Conservation (phyloP, 768 basidiomycete species). For the Fomitopsis serialis region DNA sequence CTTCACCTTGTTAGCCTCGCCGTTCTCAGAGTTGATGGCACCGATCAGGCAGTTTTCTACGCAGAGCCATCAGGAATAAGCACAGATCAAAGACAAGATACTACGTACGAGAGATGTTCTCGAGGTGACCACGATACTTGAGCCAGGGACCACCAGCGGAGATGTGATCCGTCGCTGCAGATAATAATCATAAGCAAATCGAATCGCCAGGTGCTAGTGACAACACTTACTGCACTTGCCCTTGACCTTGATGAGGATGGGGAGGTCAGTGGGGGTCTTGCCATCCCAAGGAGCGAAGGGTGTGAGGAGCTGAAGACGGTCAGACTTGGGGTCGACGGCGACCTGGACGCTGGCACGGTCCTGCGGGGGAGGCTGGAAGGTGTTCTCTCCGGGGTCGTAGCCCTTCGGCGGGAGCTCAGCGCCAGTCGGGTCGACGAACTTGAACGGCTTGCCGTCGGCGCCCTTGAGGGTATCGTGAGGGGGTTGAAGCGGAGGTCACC, state of each 20-base stretch:
- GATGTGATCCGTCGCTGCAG: constrained; percentile 88
- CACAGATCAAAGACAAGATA: not conserved
- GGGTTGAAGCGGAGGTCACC: constrained; percentile 97
- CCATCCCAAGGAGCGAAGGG: constrained; percentile 94
- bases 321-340: constrained; percentile 77
- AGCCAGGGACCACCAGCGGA: constrained; percentile 98
- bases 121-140: constrained; percentile 97
- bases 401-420: constrained; percentile 92
- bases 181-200: constrained; percentile 7
- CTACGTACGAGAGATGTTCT: constrained; percentile 89
- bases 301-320: constrained; percentile 85
- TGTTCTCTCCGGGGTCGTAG: constrained; percentile 95
- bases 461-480: constrained; percentile 80
- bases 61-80: constrained; percentile 1
- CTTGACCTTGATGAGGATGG: constrained; percentile 95
- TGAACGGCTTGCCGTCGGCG: constrained; percentile 93
- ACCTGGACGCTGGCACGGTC: constrained; percentile 84
- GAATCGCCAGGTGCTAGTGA: not conserved
- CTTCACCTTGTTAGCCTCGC: constrained; percentile 93
- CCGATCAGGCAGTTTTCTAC: constrained; percentile 96
- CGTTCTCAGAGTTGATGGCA: constrained; percentile 93
- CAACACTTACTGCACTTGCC: constrained; percentile 92
- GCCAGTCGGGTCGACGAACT: constrained; percentile 89
- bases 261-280: constrained; percentile 83
- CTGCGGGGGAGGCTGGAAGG: constrained; percentile 90